phyloP scores from a whole-genome alignment of 2,329 filamentous ascomycete species.

The Fusarium temperatum region DNA sequence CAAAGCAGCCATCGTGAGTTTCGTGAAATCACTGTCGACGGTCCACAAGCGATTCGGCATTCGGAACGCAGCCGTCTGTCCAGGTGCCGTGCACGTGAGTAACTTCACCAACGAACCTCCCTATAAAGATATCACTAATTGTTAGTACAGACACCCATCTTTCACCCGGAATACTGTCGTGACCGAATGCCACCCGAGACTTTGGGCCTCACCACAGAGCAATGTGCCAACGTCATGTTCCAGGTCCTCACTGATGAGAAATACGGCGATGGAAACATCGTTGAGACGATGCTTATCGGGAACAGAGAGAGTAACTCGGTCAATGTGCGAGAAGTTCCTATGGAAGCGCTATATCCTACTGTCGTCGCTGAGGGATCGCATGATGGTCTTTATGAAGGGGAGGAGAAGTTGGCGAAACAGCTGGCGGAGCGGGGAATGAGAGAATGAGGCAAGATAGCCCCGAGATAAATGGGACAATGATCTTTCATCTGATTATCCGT shows the following conservation, averaged over 20 bases:
- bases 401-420: neutral
- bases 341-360: slow-evolving; percentile 6
- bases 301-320: slow-evolving; percentile 2
- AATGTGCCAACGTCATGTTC: slow-evolving; percentile 15
- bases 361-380: neutral
- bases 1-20: slow-evolving; percentile 24
- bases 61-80: slow-evolving; percentile 19
- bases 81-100: slow-evolving; percentile 14
- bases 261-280: slow-evolving; percentile 28
- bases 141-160: slow-evolving; percentile 1
- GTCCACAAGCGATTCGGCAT: neutral
- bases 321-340: neutral
- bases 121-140: fast-evolving
- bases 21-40: slow-evolving; percentile 10
- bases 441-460: neutral
- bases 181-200: neutral
- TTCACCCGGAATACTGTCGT: slow-evolving; percentile 10
- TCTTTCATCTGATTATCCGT: fast-evolving
- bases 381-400: neutral
- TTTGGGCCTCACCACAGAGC: neutral
- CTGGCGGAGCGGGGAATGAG: neutral
- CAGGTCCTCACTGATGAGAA: slow-evolving; percentile 7
- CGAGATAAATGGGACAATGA: fast-evolving
- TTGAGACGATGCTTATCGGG: slow-evolving; percentile 12
- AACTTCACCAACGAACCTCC: fast-evolving